These are phyloP conservation scores for Friedmanniomyces endolithicus DNA, from an alignment of 495 filamentous ascomycete species.

Conservation along the genomic window DNA sequence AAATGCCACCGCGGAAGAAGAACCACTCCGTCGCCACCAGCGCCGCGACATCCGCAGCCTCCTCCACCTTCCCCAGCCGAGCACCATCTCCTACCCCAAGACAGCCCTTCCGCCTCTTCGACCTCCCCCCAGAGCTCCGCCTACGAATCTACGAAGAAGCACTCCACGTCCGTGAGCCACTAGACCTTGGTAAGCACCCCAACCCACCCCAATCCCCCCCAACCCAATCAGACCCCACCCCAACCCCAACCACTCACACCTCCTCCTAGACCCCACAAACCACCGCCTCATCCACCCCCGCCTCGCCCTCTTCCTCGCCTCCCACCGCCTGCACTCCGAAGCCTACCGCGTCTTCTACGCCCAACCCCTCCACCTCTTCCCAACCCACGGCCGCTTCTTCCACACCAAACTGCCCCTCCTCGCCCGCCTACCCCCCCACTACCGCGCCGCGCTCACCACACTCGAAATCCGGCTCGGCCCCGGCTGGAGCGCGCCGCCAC, in stretches of 20 bases:
- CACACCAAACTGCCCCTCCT: conserved; percentile 52
- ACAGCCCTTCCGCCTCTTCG: conserved; percentile 57
- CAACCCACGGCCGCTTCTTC: conserved; percentile 54
- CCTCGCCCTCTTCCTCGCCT: conserved; percentile 50
- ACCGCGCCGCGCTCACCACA: conserved; percentile 52
- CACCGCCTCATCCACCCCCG: conserved; percentile 45
- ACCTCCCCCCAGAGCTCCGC: conserved; percentile 66
- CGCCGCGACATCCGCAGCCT: conserved; percentile 3
- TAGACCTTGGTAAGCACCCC: conserved; percentile 45
- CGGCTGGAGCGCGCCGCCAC: conserved; percentile 64
- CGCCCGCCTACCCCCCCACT: conserved; percentile 50
- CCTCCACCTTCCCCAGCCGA: not conserved
- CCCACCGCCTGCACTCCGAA: conserved; percentile 54
- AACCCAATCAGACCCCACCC: not conserved
- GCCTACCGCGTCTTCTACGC: conserved; percentile 64
- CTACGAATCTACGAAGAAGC: conserved; percentile 53
- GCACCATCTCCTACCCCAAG: conserved; percentile 8
- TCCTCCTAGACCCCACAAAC: conserved; percentile 43
- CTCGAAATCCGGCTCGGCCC: conserved; percentile 71
- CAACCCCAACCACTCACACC: not conserved
- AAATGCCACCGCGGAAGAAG: conserved; percentile 2
- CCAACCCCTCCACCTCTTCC: conserved; percentile 68
- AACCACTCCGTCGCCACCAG: not conserved
- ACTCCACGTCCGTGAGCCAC: conserved; percentile 42
- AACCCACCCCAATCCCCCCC: not conserved